These are phyloP conservation scores for Neodidymelliopsis sp. DNA, from an alignment of 2,329 filamentous ascomycete species.

Conservation along the genomic window DNA sequence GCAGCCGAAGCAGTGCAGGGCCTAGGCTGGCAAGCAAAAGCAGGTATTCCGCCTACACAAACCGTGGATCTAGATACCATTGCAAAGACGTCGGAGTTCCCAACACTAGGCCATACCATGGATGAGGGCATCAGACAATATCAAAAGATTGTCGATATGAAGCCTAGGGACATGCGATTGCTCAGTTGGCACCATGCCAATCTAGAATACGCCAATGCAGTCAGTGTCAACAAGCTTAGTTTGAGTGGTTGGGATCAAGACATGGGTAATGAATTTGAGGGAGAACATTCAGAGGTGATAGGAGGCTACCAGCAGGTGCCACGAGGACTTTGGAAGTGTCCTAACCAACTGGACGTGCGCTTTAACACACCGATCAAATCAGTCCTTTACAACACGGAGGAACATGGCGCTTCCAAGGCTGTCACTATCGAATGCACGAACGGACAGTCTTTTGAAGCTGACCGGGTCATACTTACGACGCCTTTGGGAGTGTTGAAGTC, in stretches of 20 bases:
- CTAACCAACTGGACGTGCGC: conserved; percentile 77
- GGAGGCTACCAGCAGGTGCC: conserved; percentile 94
- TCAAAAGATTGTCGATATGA: conserved; percentile 80
- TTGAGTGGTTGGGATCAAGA: conserved; percentile 96
- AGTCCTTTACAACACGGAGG: conserved; percentile 65
- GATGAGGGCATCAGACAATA: conserved; percentile 93
- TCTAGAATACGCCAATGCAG: conserved; percentile 95
- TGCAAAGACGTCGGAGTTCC: conserved; percentile 65
- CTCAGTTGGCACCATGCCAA: conserved; percentile 99
- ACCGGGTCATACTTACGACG: conserved; percentile 88
- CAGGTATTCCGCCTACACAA: conserved; percentile 65
- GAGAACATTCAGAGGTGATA: conserved; percentile 89
- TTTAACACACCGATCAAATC: conserved; percentile 76
- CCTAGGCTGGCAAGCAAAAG: conserved; percentile 83
- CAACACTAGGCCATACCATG: conserved; percentile 88
- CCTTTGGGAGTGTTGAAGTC: conserved; percentile 91
- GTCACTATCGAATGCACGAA: conserved; percentile 70
- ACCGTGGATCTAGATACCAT: conserved; percentile 76
- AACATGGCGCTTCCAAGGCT: conserved; percentile 28
- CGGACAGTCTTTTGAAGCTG: conserved; percentile 79
- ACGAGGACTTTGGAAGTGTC: conserved; percentile 81
- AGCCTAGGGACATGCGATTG: conserved; percentile 84
- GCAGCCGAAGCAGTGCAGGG: conserved; percentile 78
- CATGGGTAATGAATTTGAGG: conserved; percentile 96
- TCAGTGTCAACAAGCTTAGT: conserved; percentile 84